Evolutionary conservation across 1,139 yeast species (phyloP).

Genomic region (Citeromyces hawaiiensis): DNA sequence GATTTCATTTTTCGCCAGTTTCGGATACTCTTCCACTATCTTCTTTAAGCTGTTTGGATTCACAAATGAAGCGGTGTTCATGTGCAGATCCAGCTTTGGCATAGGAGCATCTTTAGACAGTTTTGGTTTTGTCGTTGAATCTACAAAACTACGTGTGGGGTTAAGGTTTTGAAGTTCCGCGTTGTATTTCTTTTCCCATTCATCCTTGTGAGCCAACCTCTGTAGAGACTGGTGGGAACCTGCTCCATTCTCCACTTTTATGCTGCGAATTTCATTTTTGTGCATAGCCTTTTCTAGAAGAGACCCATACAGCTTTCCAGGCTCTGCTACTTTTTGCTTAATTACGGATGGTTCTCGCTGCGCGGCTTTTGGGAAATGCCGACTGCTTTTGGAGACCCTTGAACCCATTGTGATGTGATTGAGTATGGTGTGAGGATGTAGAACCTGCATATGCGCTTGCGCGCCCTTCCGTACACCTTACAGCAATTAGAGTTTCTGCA

Average conservation of each 20-base stretch:
- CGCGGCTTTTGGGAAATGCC: neutral
- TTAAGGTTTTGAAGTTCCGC: neutral
- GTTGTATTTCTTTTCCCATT: neutral
- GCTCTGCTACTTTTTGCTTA: neutral
- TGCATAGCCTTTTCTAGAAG: neutral
- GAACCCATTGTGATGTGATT: neutral
- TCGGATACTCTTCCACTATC: neutral
- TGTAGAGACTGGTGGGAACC: neutral
- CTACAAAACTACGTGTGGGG: neutral
- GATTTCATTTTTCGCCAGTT: neutral
- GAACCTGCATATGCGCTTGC: too few relatives aligned
- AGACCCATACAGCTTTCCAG: neutral
- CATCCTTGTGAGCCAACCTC: neutral
- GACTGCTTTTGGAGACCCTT: neutral
- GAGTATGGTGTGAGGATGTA: too few relatives aligned
- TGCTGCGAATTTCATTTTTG: neutral
- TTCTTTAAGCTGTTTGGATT: neutral
- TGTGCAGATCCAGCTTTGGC: neutral
- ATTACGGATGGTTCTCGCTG: neutral
- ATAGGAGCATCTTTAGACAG: neutral
- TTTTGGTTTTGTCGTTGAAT: neutral
- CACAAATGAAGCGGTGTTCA: neutral
- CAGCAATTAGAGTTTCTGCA: neutral
- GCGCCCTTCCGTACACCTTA: too few relatives aligned
- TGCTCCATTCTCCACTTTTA: neutral